Percentiles rank a stretch among this genome's conserved stretches.
These are phyloP conservation scores for Fusarium udum DNA, from an alignment of 2,329 filamentous ascomycete species.

Conservation along the genomic window DNA sequence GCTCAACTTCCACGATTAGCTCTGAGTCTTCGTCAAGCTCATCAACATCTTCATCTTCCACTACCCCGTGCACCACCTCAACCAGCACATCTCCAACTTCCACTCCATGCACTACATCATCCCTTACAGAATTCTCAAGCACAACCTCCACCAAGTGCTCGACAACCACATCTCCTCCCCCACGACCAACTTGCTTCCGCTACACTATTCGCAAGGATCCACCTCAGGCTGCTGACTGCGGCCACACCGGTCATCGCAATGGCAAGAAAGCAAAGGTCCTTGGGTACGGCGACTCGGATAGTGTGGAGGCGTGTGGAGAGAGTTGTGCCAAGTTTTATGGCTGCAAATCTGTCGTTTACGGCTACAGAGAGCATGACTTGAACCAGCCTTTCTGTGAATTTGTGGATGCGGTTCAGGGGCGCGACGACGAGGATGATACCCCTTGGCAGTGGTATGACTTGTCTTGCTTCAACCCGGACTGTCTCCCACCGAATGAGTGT, in stretches of 20 bases:
- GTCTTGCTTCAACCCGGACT: slow-evolving; percentile 30
- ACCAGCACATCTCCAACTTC: no score
- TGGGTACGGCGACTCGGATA: slow-evolving; percentile 21
- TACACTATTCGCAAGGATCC: slow-evolving; percentile 22
- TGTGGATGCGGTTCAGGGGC: slow-evolving; percentile 1
- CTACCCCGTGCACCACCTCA: not conserved
- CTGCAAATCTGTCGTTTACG: slow-evolving; percentile 22
- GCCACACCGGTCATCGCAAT: slow-evolving; percentile 6
- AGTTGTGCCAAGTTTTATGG: slow-evolving; percentile 17
- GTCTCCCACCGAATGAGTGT: slow-evolving; percentile 15
- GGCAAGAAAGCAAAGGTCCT: slow-evolving; percentile 21
- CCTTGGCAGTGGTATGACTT: slow-evolving; percentile 29
- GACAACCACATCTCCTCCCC: not conserved
- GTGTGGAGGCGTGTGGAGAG: slow-evolving; percentile 27
- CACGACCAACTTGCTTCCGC: slow-evolving; percentile 26
- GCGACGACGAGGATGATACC: slow-evolving; percentile 20
- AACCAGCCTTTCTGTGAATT: slow-evolving; percentile 29
- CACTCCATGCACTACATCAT: not conserved
- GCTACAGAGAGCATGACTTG: slow-evolving; percentile 20
- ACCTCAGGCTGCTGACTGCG: slow-evolving; percentile 5
- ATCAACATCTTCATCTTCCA: not conserved
- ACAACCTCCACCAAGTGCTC: not conserved
- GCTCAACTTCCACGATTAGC: not conserved
- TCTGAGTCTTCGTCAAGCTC: not conserved
- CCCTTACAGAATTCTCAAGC: not conserved